These are phyloP conservation scores for Cladosporium sp. DNA, from an alignment of 2,329 filamentous ascomycete genomes.

Conservation along the genomic window DNA sequence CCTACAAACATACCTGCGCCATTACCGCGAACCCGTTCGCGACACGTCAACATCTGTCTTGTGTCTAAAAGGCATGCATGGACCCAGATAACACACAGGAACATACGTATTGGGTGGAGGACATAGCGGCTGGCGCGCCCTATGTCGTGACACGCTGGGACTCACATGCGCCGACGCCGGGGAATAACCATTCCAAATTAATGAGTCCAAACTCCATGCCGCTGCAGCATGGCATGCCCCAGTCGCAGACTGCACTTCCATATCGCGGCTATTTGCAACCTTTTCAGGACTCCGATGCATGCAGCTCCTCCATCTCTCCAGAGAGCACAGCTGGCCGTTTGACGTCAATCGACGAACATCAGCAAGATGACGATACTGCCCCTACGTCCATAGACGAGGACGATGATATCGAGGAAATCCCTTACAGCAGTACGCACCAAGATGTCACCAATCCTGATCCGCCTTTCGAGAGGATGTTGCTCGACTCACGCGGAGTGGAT, in stretches of 20 bases:
- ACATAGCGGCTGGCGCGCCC: not conserved
- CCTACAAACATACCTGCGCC: not conserved
- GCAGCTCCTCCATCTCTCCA: not conserved
- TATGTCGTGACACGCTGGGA: conserved; percentile 1
- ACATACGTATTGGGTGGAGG: not conserved
- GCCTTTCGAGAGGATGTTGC: not conserved
- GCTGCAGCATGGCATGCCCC: not conserved
- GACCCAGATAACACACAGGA: not conserved
- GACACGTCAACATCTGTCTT: not conserved
- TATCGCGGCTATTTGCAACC: not conserved
- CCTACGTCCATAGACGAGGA: not conserved
- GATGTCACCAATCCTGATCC: not conserved
- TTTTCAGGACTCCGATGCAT: not conserved
- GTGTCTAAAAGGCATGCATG: not conserved
- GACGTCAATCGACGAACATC: not conserved
- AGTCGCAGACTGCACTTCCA: not conserved
- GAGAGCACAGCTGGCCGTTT: not conserved
- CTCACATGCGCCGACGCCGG: not conserved
- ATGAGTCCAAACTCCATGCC: not conserved
- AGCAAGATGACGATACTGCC: not conserved
- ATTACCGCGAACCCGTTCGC: not conserved
- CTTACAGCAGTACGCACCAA: not conserved
- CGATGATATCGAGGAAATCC: not conserved
- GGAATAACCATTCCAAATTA: not conserved
- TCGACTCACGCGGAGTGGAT: conserved; percentile 1